Percentiles rank a stretch among this genome's conserved stretches.
phyloP scores from a whole-genome alignment of 768 basidiomycete genomes.

The Grammothele lineata region DNA sequence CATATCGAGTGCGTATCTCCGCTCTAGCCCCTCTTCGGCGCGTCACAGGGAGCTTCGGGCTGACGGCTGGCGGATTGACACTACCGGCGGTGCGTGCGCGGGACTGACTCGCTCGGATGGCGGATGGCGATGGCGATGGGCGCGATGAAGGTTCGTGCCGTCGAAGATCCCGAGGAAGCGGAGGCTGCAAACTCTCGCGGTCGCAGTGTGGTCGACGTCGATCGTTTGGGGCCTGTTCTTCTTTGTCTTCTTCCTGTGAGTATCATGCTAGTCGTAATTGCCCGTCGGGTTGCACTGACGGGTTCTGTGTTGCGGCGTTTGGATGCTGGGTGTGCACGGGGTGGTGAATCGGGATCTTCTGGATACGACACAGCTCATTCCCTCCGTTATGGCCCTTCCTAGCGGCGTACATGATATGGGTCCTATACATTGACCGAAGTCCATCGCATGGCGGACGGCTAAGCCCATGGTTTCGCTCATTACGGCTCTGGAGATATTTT shows the following conservation, averaged over 20 bases:
- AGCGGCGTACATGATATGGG: constrained; percentile 75
- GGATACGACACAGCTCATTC: constrained; percentile 74
- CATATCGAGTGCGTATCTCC: constrained; percentile 59
- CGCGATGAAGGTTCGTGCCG: constrained; percentile 66
- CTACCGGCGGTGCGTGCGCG: no score
- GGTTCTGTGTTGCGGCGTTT: neutral
- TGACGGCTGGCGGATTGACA: no score
- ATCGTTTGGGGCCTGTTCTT: constrained; percentile 60
- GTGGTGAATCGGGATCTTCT: no score
- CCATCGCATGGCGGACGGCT: constrained; percentile 71
- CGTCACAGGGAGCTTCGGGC: no score
- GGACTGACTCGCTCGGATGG: no score
- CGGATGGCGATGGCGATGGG: no score
- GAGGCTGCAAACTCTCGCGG: constrained; percentile 83
- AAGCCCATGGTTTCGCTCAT: constrained; percentile 68
- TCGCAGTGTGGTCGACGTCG: constrained; percentile 84
- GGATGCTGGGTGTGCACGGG: no score
- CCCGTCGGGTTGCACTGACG: neutral
- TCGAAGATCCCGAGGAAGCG: constrained; percentile 82
- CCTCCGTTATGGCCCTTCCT: constrained; percentile 88
- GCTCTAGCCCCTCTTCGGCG: neutral
- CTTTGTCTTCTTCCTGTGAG: constrained; percentile 84
- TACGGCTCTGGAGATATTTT: constrained; percentile 82
- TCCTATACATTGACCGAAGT: constrained; percentile 66
- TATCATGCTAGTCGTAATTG: constrained; percentile 9